Base-by-base conservation (phyloP, 306 rosid species). In the Quercus alba region DNA sequence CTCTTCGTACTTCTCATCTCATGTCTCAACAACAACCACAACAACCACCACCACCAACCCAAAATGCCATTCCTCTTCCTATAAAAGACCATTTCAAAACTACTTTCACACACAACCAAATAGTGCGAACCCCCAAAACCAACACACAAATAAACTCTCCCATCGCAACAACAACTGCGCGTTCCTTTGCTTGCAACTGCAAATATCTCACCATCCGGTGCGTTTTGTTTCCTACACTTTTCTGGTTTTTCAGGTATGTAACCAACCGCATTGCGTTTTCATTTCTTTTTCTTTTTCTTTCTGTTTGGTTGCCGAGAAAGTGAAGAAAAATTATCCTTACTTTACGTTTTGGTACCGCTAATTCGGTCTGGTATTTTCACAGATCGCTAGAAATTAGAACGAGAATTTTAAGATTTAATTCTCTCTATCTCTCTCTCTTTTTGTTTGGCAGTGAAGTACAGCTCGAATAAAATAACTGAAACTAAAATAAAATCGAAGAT, bases 361-460 rank as follows among this genome's bases (percentile, higher is more conserved):
- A 7, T 25, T 58, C 30, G 1, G 66, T 26, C 66, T 21, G 6
- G 0, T 21, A 21, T 58, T 58, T 20, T 21, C 30, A 58, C 28
- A 10, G 64, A 58, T 58, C 15, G 28, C 64, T 1, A 8, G 52
- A 46, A 46, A 46, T 46, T 46, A 46, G 52, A 46, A 46, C 13
- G 4, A 8, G 5, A 3, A 35, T 6, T 1, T 33, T 33, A 33
- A 5, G 6, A 33, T 33, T 35, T 35, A 35, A 35, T 1, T 33
- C 7, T 33, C 38, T 31, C 33, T 33, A 6, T 33, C 5, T 31
- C 8, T 6, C 41, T 35, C 41, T 54, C 38, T 5, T 2, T 62
- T 72, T 66, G 66, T 81, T 83, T 77, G 19, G 23, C 71, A 44
- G 75, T 56, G 56, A 57, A 76, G 77, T 13, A 55, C 0, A 23